Evolutionary conservation across 768 basidiomycete genomes (phyloP), one percentile per base, ranked within the genome.

Genomic region (Xerocomus brunneocitrinus): DNA sequence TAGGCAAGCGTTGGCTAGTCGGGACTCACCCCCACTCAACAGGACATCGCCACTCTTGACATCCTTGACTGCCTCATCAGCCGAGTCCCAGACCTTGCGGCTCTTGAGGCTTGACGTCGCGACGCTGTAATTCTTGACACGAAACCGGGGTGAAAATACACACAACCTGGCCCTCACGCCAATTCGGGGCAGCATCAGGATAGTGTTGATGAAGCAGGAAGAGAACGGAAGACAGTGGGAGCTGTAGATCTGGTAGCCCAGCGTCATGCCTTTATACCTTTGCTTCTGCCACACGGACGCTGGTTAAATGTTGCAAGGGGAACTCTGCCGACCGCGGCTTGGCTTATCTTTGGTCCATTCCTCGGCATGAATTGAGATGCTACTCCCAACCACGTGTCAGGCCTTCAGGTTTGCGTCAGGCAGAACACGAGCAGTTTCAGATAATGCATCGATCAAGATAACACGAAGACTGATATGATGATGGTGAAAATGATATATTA

Each of bases 11-110:
- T 38, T 25, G n/a, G 8, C 46, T 87, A 48, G 46, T 19, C 3
- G 27, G 10, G 14, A 56, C 36, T 16, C n/a, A 38, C n/a, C 36
- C 22, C 38, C 83, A 53, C 58, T 91, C 91, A 38, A 38, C 12
- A 34, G 16, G 36, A n/a, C 91, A 55, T 87, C 82, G 5, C 90
- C 90, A 2, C 85, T 84, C 73, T 88, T 85, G 65, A 95, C 76
- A 60, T 89, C 91, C 63, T 81, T 78, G 57, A 95, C 79, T 2
- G 91, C 92, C 49, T 89, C 88, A 44, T 92, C 90, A 0, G 76
- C 84, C 8, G 84, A 87, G 34, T 74, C 72, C 83, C 85, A 94
- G 16, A 95, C 16, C 8, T 39, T 39, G 19, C 19, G 3, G n/a
- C n/a, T n/a, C n/a, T 8, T 19, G 36, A 8, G 19, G n/a, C 19